Conservation (phyloP, 768 basidiomycete species). For the Ramaria sp. region DNA sequence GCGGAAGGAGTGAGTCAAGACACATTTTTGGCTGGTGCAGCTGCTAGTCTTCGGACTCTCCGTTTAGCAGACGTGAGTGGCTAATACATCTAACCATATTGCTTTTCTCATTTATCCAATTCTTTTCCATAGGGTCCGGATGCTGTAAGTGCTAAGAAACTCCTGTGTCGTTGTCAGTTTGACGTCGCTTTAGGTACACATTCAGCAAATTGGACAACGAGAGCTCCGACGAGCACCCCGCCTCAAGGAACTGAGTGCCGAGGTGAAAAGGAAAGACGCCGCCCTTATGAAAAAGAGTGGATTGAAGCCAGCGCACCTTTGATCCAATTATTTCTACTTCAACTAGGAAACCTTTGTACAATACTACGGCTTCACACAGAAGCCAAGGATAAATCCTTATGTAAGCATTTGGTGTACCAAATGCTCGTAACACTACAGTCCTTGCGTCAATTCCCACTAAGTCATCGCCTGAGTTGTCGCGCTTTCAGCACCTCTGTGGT, state of each 20-base stretch:
- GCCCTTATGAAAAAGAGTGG: constrained; percentile 47
- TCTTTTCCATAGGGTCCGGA: constrained; percentile 57
- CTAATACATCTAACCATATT: neutral
- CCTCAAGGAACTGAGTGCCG: constrained; percentile 42
- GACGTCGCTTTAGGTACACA: constrained; percentile 59
- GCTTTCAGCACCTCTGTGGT: neutral
- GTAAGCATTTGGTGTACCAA: neutral
- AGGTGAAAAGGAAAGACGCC: constrained; percentile 51
- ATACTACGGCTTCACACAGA: neutral
- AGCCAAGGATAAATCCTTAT: neutral
- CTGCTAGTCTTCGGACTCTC: constrained; percentile 76
- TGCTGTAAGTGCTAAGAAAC: constrained; percentile 35
- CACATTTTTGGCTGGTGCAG: constrained; percentile 65
- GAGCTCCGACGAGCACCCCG: constrained; percentile 72
- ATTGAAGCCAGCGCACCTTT: constrained; percentile 26
- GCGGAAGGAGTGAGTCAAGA: constrained; percentile 96
- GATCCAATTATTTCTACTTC: neutral
- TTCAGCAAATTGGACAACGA: constrained; percentile 87
- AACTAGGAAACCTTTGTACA: neutral
- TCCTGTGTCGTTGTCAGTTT: neutral
- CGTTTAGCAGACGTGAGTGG: constrained; percentile 71
- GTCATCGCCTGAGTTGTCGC: neutral
- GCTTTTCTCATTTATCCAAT: neutral
- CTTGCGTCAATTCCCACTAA: neutral
- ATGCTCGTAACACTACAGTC: neutral